Percentiles rank a stretch among this genome's conserved stretches.
Evolutionary conservation across 495 filamentous ascomycete species (phyloP).

Genomic region (Penicillium lividum): DNA sequence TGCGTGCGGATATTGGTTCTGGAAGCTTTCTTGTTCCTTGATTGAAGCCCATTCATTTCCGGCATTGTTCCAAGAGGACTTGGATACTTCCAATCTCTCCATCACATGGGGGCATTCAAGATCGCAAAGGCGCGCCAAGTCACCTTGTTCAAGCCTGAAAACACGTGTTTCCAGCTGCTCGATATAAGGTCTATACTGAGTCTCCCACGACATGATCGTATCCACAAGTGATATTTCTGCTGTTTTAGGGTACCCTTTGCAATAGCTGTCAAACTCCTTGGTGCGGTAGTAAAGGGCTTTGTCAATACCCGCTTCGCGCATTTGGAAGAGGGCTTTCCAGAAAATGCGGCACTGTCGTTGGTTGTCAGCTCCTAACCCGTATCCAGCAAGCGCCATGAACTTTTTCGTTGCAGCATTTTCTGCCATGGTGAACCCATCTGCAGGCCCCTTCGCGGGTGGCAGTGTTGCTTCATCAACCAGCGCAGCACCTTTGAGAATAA

Average conservation of each 20-base stretch:
- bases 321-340: constrained; percentile 12
- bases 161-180: constrained; percentile 22
- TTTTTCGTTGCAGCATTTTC: constrained; percentile 25
- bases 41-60: constrained; percentile 12
- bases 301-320: constrained; percentile 19
- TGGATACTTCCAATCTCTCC: constrained; percentile 14
- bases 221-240: constrained; percentile 19
- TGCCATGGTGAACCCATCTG: constrained; percentile 24
- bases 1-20: no score
- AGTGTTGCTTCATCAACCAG: constrained; percentile 20
- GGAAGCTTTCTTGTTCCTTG: constrained; percentile 13
- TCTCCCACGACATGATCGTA: constrained; percentile 11
- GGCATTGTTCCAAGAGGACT: constrained; percentile 19
- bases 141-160: constrained; percentile 4
- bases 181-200: constrained; percentile 19
- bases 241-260: constrained; percentile 14
- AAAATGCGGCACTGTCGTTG: constrained; percentile 19
- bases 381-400: constrained; percentile 23
- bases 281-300: constrained; percentile 24
- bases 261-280: constrained; percentile 26
- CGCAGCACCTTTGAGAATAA: constrained; percentile 23
- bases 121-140: constrained; percentile 2
- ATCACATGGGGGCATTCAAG: constrained; percentile 7
- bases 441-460: constrained; percentile 20
- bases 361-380: constrained; percentile 20